Evolutionary conservation across 176 grass and related monocot species (phyloP).

Genomic region (barley (Hordeum vulgare)): MorexV3_pseudomolecules_assembly NC_058521.1:10488996-10489495

Average conservation of each 20-base stretch:
- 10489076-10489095: too few species aligned
- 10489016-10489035: too few species aligned
- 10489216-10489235: not conserved
- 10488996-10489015: too few species aligned
- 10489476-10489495: too few species aligned
- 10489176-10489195: not conserved
- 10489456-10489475: too few species aligned
- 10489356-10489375: too few species aligned
- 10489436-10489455: too few species aligned
- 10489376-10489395: slow-evolving; percentile 13
- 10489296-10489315: not conserved
- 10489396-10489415: too few species aligned
- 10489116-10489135: not conserved
- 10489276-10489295: not conserved
- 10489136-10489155: not conserved
- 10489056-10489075: too few species aligned
- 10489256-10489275: not conserved
- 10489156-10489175: not conserved
- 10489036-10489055: too few species aligned
- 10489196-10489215: not conserved
- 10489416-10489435: too few species aligned
- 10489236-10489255: not conserved
- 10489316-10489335: too few species aligned
- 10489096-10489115: not conserved
- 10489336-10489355: not conserved